Percentiles rank a stretch among this genome's conserved stretches.
Conservation (phyloP, 1,139 yeast species). For the Candida sojae region DNA sequence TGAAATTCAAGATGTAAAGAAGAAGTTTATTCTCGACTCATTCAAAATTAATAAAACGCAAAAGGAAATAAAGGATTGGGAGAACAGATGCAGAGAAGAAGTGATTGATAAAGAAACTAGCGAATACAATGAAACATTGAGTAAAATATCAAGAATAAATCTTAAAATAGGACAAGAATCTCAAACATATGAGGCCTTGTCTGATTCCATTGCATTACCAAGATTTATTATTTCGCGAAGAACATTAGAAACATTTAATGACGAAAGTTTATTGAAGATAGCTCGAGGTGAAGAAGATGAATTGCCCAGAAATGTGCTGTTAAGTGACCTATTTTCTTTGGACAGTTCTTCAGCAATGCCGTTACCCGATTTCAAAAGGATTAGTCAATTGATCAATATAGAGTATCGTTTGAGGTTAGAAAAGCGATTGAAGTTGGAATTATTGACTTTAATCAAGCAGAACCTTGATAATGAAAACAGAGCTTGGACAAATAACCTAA, state of each 20-base stretch:
- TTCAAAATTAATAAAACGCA: constrained; percentile 34
- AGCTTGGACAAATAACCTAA: constrained; percentile 45
- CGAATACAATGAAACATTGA: constrained; percentile 32
- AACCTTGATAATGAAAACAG: constrained; percentile 34
- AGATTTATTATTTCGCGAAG: constrained; percentile 28
- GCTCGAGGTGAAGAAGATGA: constrained; percentile 12
- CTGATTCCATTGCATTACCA: constrained; percentile 30
- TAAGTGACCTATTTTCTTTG: constrained; percentile 30
- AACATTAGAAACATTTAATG: constrained; percentile 29
- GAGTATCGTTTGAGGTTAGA: constrained; percentile 38
- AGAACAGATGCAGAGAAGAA: constrained; percentile 18
- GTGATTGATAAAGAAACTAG: constrained; percentile 27
- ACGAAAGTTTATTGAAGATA: constrained; percentile 21
- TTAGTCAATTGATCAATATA: constrained; percentile 32
- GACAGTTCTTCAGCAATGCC: constrained; percentile 26
- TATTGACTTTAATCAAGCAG: constrained; percentile 32
- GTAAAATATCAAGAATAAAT: constrained; percentile 31
- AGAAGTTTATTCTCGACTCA: constrained; percentile 34
- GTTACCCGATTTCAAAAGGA: constrained; percentile 30
- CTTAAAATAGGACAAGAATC: constrained; percentile 24
- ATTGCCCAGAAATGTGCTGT: constrained; percentile 19
- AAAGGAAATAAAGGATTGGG: constrained; percentile 34
- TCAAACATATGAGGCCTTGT: constrained; percentile 26
- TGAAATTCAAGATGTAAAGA: constrained; percentile 16
- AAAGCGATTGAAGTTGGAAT: constrained; percentile 37